Base-by-base conservation (phyloP, 1,284 basidiomycete species). In the Cryptococcus wingfieldii region DNA sequence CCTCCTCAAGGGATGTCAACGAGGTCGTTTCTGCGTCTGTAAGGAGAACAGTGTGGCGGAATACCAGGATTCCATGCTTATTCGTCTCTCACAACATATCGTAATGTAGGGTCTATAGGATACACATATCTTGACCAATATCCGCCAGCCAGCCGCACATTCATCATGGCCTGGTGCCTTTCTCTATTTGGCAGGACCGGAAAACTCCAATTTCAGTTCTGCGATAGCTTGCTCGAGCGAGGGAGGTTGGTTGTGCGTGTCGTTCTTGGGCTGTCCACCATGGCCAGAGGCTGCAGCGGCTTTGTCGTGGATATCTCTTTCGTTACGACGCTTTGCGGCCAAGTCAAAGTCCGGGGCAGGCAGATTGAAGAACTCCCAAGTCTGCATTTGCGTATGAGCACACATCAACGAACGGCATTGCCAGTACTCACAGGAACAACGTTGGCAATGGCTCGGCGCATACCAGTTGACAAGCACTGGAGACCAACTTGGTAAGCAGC, bases 401-500 rank as follows among this genome's bases (percentile, higher is more conserved):
- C 6, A 13, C 16, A 6, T 44, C 7, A 18, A 18, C 10, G 39
- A 38, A 6, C 37, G 53, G 23, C 23, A 5, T 41, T 41, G 13
- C 27, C 10, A 16, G 47, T 18, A 43, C 71, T 59, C 51, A 74
- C 71, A 23, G 75, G 67, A 13, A 71, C 72, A 75, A 92, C 93
- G 6, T 91, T 86, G 2, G 93, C 88, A 18, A 98, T 87, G 2
- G 95, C 95, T 46, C 95, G 87, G 28, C 94, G 84, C 89, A 96
- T 95, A 71, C 92, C 90, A 28, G 82, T 87, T 9, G 91, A 91
- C 61, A 98, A 79, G 83, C 94, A 95, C n/a, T 91, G 89, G 39
- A 98, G 78, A 25, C 95, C 95, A 50, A 96, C 87, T 79, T 95
- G 91, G 79, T 93, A 91, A 54, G 91, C 89, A 67, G 94, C 89